Percentiles rank a stretch among this genome's conserved stretches.
Conservation (phyloP, 305 asterid genomes). For the Euphrasia arctica region DNA sequence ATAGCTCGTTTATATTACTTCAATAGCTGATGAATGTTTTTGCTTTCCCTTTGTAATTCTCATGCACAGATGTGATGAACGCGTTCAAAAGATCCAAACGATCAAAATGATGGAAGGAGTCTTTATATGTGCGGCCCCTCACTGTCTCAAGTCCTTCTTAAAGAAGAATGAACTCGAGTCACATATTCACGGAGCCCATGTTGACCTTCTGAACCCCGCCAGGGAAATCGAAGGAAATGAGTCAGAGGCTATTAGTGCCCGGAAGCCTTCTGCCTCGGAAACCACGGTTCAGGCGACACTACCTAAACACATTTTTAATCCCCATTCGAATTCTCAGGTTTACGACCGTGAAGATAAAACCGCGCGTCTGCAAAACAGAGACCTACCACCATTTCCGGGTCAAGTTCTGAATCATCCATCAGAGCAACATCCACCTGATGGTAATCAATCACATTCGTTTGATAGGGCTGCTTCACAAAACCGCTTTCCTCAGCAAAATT, state of each 20-base stretch:
- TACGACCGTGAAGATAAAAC: slow-evolving; percentile 60
- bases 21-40: too few species aligned
- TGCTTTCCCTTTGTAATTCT: too few species aligned
- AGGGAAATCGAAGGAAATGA: slow-evolving; percentile 65
- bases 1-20: too few species aligned
- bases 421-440: slow-evolving; percentile 53
- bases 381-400: slow-evolving; percentile 58
- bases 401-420: slow-evolving; percentile 55
- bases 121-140: slow-evolving; percentile 86
- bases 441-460: slow-evolving; percentile 49
- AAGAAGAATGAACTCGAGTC: slow-evolving; percentile 72
- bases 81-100: slow-evolving; percentile 93
- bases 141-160: slow-evolving; percentile 85
- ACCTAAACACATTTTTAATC: slow-evolving; percentile 54
- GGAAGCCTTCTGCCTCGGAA: slow-evolving; percentile 76
- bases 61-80: slow-evolving; percentile 64
- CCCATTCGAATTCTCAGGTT: slow-evolving; percentile 57
- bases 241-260: slow-evolving; percentile 63
- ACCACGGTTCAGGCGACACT: slow-evolving; percentile 80
- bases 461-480: slow-evolving; percentile 60
- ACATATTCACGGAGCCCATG: slow-evolving; percentile 59
- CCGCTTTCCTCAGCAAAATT: slow-evolving; percentile 62
- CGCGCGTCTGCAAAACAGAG: slow-evolving; percentile 53
- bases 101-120: slow-evolving; percentile 95
- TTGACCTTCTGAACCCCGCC: slow-evolving; percentile 58